phyloP scores from a whole-genome alignment of 192 early-diverging fungal genomes.

The Coemansia sp. region DNA sequence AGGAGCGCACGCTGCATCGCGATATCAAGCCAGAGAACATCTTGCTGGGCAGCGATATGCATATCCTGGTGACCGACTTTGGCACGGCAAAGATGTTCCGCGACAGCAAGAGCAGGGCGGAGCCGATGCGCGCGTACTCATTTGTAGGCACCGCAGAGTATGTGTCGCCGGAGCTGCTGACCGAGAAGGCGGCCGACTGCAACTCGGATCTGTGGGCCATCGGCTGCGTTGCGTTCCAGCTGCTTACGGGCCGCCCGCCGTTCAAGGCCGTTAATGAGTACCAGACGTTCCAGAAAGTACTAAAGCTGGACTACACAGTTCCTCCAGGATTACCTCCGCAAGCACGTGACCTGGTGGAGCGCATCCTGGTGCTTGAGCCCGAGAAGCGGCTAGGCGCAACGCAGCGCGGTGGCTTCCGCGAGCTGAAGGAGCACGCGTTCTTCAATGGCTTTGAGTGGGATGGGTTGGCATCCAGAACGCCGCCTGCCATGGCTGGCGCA shows the following conservation, averaged over 20 bases:
- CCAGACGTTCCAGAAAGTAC: slow-evolving; percentile 94
- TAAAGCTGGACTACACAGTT: slow-evolving; percentile 83
- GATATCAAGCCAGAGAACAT: slow-evolving; percentile 98
- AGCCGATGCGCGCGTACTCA: slow-evolving; percentile 65
- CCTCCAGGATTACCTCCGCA: slow-evolving; percentile 72
- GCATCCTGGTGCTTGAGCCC: slow-evolving; percentile 71
- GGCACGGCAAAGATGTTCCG: slow-evolving; percentile 74
- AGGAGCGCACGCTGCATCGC: slow-evolving; percentile 83
- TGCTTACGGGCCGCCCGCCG: slow-evolving; percentile 86
- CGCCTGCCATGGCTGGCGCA: slow-evolving; percentile 38
- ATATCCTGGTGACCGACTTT: slow-evolving; percentile 96
- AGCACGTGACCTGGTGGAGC: slow-evolving; percentile 77
- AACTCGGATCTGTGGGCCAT: slow-evolving; percentile 83
- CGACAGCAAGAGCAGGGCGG: slow-evolving; percentile 4
- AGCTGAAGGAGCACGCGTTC: slow-evolving; percentile 77
- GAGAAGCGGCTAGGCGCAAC: slow-evolving; percentile 64
- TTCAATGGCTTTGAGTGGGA: slow-evolving; percentile 83
- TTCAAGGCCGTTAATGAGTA: slow-evolving; percentile 97
- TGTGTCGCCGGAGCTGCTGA: slow-evolving; percentile 94
- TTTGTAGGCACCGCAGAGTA: slow-evolving; percentile 99
- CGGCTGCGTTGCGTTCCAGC: slow-evolving; percentile 91
- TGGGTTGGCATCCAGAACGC: slow-evolving; percentile 35
- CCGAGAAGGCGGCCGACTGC: slow-evolving; percentile 80
- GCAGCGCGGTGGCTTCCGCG: slow-evolving; percentile 57
- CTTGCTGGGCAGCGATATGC: slow-evolving; percentile 83